These are phyloP conservation scores for Vitis rotundifolia DNA, from an alignment of 164 flowering plant genomes.

Conservation along the genomic window DNA sequence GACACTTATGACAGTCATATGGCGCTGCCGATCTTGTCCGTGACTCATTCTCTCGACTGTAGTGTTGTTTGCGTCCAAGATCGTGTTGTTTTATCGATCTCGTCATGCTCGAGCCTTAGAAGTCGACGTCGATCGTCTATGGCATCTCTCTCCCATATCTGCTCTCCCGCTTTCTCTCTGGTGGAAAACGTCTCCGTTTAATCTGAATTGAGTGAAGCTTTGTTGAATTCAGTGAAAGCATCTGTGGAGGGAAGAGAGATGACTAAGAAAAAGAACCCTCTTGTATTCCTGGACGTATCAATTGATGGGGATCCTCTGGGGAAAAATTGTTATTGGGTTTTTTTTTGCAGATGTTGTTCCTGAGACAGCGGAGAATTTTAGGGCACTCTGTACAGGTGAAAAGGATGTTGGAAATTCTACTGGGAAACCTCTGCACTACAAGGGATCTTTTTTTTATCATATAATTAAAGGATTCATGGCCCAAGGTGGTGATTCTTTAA, in stretches of 20 bases:
- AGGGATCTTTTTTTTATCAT: constrained; percentile 72
- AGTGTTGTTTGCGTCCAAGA: too few relatives aligned
- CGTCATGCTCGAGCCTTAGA: too few relatives aligned
- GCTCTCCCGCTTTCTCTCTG: too few relatives aligned
- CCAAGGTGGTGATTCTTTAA: constrained; percentile 86
- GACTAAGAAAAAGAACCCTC: constrained; percentile 72
- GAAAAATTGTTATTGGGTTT: constrained; percentile 57
- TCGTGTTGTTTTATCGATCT: too few relatives aligned
- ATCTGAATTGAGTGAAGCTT: too few relatives aligned
- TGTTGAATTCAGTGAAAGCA: too few relatives aligned
- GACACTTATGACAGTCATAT: too few relatives aligned
- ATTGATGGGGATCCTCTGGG: constrained; percentile 59
- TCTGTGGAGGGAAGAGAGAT: constrained; percentile 29
- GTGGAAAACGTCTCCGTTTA: too few relatives aligned
- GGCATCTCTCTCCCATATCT: too few relatives aligned
- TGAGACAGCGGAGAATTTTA: constrained; percentile 86
- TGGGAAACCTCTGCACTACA: constrained; percentile 74
- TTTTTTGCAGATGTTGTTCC: constrained; percentile 83
- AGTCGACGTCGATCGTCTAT: too few relatives aligned
- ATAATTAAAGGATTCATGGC: constrained; percentile 87
- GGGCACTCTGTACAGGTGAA: constrained; percentile 75
- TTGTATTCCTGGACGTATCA: constrained; percentile 72
- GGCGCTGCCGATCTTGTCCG: too few relatives aligned
- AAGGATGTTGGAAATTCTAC: constrained; percentile 68
- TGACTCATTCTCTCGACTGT: too few relatives aligned